Percentiles rank a stretch among this genome's conserved stretches.
phyloP scores from a whole-genome alignment of 176 grass and related monocot species.

The Oryza brachyantha region DNA sequence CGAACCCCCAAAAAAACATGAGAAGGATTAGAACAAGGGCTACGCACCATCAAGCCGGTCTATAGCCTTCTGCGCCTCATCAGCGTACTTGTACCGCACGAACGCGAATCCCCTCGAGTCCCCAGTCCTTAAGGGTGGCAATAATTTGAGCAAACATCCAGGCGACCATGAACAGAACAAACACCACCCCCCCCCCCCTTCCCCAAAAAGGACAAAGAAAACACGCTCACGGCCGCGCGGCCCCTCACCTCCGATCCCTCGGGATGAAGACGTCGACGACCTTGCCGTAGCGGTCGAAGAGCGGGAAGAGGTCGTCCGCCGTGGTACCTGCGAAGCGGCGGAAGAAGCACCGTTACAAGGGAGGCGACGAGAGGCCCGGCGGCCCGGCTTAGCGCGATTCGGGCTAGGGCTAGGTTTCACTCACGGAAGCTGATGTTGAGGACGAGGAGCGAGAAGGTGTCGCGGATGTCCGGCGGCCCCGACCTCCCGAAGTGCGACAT shows the following conservation, averaged over 20 bases:
- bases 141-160: background rate
- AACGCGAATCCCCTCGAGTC: slow-evolving; percentile 94
- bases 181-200: background rate
- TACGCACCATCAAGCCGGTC: slow-evolving; percentile 79
- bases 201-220: too few relatives aligned
- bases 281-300: slow-evolving; percentile 94
- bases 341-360: background rate
- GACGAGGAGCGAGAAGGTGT: slow-evolving; percentile 91
- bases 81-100: slow-evolving; percentile 91
- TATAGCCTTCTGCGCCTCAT: slow-evolving; percentile 92
- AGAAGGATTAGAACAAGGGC: background rate
- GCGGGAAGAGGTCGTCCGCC: slow-evolving; percentile 87
- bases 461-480: slow-evolving; percentile 82
- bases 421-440: slow-evolving; percentile 97
- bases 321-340: slow-evolving; percentile 54
- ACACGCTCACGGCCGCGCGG: background rate
- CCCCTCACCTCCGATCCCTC: slow-evolving; percentile 74
- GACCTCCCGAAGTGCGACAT: slow-evolving; percentile 98
- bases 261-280: slow-evolving; percentile 98
- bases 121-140: slow-evolving; percentile 50
- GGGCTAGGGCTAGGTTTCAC: slow-evolving; percentile 32
- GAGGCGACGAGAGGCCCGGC: too few relatives aligned
- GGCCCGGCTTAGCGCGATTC: background rate
- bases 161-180: background rate
- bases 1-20: background rate